Conservation (phyloP, 441 rosid genomes). For the Brassica hybrid region DNA sequence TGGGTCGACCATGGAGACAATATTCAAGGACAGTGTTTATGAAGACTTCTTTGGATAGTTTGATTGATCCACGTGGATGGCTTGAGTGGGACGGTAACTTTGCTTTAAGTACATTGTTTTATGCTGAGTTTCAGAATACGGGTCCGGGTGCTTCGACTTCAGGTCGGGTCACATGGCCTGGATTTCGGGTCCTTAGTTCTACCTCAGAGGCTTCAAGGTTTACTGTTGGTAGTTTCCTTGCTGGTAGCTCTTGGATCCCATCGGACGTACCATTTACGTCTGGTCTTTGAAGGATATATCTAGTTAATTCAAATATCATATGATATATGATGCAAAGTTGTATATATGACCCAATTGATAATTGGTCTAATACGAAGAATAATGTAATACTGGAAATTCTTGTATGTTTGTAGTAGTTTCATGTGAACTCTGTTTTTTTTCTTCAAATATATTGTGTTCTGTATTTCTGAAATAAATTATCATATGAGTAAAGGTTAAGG, state of each 20-base stretch:
- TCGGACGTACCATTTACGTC: conserved; percentile 58
- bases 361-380: conserved; percentile 27
- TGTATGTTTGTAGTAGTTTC: conserved; percentile 5
- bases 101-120: conserved; percentile 59
- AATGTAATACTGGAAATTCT: neutral
- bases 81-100: conserved; percentile 59
- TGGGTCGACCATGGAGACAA: conserved; percentile 71
- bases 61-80: conserved; percentile 69
- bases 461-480: conserved; percentile 3
- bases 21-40: conserved; percentile 63
- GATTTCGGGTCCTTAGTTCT: conserved; percentile 50
- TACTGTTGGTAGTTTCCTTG: conserved; percentile 56
- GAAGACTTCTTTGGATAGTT: conserved; percentile 53
- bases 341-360: conserved; percentile 33
- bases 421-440: conserved; percentile 7
- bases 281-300: conserved; percentile 46
- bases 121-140: conserved; percentile 60
- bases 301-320: neutral
- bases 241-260: conserved; percentile 63
- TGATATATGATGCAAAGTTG: conserved; percentile 24
- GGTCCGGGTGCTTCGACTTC: conserved; percentile 60
- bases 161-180: conserved; percentile 57
- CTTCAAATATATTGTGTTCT: conserved; percentile 8
- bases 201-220: conserved; percentile 55
- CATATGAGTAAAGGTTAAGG: neutral